A percentile compares a stretch with the other conserved stretches of the same genome.
Evolutionary conservation across 495 filamentous ascomycete genomes (phyloP).

Genomic region (Aspergillus asperescens): DNA sequence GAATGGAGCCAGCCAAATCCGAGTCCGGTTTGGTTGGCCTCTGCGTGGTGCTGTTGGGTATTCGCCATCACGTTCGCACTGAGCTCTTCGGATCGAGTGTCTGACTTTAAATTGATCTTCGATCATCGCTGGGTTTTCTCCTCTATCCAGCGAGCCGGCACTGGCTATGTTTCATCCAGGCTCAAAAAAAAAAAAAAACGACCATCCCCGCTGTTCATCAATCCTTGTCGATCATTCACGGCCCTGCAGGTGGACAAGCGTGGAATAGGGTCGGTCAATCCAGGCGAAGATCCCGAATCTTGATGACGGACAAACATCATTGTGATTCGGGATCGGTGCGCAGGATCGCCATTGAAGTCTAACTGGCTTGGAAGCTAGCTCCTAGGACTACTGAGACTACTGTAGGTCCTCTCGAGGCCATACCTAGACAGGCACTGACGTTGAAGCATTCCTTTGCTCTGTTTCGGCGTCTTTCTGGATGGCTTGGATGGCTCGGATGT

Average conservation of each 20-base stretch:
- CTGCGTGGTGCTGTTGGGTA: not conserved
- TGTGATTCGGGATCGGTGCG: constrained; percentile 6
- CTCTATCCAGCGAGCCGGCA: not conserved
- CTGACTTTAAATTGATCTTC: not conserved
- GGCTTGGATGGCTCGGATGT: constrained; percentile 3
- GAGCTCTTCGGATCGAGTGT: not conserved
- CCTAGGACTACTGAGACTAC: not conserved
- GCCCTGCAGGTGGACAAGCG: constrained; percentile 14
- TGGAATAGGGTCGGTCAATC: constrained; percentile 6
- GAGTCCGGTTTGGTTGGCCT: not conserved
- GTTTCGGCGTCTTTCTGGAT: not conserved
- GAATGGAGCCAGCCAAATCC: constrained; percentile 6
- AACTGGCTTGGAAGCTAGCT: constrained; percentile 1
- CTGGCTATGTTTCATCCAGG: constrained; percentile 11
- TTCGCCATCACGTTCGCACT: constrained; percentile 2
- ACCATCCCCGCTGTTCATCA: constrained; percentile 13
- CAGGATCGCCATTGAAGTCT: constrained; percentile 20
- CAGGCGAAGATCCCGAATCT: not conserved
- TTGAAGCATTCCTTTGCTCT: constrained; percentile 13
- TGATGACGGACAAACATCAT: not conserved
- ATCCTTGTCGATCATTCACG: constrained; percentile 14
- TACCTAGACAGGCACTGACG: constrained; percentile 6
- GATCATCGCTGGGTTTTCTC: not conserved
- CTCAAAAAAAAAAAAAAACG: constrained; percentile 4
- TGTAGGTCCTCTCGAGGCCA: too few relatives aligned